A percentile compares a stretch with the other conserved stretches of the same genome.
Conservation (phyloP, 768 basidiomycete species). For the Lepiota venenata region DNA sequence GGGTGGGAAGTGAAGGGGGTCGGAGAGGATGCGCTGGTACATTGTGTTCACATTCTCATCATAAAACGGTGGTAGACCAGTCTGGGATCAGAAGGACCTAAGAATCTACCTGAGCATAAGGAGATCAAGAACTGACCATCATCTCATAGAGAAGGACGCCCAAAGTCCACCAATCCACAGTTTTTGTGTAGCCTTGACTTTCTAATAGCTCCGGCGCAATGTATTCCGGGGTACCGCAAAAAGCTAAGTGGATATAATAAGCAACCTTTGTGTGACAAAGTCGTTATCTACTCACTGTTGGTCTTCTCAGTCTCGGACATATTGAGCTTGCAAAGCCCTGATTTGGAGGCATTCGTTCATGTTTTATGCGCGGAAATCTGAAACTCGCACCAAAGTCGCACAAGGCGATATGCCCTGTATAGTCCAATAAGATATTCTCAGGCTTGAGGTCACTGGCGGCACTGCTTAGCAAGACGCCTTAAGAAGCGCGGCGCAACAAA, state of each 20-base stretch:
- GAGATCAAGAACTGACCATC: constrained; percentile 55
- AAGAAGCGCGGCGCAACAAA: neutral
- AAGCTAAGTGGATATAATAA: constrained; percentile 47
- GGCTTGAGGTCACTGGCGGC: constrained; percentile 84
- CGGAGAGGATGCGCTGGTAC: constrained; percentile 93
- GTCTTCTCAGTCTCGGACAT: constrained; percentile 98
- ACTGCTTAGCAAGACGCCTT: constrained; percentile 2
- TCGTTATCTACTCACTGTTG: constrained; percentile 62
- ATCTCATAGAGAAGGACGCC: constrained; percentile 97
- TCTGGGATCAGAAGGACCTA: constrained; percentile 39
- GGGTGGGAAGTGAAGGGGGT: constrained; percentile 88
- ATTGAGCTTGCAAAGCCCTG: constrained; percentile 89
- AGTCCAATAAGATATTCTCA: constrained; percentile 96
- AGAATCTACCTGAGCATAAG: constrained; percentile 8
- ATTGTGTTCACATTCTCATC: constrained; percentile 98
- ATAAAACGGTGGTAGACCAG: constrained; percentile 97
- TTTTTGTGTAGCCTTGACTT: constrained; percentile 96
- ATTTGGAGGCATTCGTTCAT: neutral
- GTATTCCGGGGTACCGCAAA: constrained; percentile 98
- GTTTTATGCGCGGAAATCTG: neutral
- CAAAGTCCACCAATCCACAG: constrained; percentile 99
- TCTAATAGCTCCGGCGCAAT: constrained; percentile 97
- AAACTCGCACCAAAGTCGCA: constrained; percentile 81
- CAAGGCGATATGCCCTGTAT: constrained; percentile 95
- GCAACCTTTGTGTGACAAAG: neutral